phyloP scores from a whole-genome alignment of 1,284 basidiomycete genomes.

The Malassezia pachydermatis region DNA sequence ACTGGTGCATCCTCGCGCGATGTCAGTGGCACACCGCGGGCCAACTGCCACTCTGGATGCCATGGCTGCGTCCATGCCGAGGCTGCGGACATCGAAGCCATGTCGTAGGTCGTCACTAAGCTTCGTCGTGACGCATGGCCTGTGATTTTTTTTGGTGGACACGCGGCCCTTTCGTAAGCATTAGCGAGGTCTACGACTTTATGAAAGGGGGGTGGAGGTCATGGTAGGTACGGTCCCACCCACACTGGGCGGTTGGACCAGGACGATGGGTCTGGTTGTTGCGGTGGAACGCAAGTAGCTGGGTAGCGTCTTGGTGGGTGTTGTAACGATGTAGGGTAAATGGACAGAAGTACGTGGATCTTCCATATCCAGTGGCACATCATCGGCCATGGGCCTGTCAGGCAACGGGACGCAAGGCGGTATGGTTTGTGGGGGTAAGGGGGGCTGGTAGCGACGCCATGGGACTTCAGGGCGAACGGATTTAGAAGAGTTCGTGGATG shows the following conservation, averaged over 20 bases:
- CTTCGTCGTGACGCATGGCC: too few species aligned
- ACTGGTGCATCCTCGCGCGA: background rate
- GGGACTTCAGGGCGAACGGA: background rate
- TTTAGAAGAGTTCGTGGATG: too few species aligned
- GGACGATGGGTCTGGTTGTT: background rate
- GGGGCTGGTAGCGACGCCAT: background rate
- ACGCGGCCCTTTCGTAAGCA: too few species aligned
- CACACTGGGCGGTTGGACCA: background rate
- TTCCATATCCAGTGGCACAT: conserved; percentile 5
- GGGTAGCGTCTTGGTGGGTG: background rate
- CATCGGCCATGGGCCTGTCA: background rate
- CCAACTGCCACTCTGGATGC: conserved; percentile 15
- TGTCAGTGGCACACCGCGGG: background rate
- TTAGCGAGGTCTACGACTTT: too few species aligned
- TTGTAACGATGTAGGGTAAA: background rate
- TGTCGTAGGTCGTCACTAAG: too few species aligned
- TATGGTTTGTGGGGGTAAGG: background rate
- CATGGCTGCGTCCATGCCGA: conserved; percentile 1
- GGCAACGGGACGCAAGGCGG: background rate
- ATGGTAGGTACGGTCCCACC: too few species aligned
- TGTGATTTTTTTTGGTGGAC: too few species aligned
- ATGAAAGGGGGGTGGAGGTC: too few species aligned
- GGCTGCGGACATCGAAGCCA: background rate
- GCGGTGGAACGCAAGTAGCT: background rate
- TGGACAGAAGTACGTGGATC: background rate